Conservation (phyloP, 225 moss, liverwort and hornwort genomes). For the Physcomitrium patens region DNA sequence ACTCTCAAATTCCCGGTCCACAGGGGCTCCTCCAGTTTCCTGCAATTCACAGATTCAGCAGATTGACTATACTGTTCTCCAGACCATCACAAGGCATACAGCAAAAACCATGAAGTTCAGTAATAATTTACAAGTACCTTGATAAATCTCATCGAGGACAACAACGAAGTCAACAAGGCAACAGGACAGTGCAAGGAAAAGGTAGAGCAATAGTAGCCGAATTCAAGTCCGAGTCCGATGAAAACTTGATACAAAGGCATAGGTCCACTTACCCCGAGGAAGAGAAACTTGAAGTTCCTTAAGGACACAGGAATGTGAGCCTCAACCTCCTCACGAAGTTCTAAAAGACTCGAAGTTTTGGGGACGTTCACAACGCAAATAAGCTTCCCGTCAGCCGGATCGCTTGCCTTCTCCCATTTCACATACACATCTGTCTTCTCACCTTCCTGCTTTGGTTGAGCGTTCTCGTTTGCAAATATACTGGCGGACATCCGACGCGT, state of each 20-base stretch:
- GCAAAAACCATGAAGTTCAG: neutral
- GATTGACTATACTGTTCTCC: neutral
- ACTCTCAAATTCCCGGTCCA: constrained; percentile 71
- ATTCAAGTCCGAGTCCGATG: too few relatives aligned
- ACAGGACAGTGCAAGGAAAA: too few relatives aligned
- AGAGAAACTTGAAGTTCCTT: constrained; percentile 72
- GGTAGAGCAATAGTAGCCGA: too few relatives aligned
- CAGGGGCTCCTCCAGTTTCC: constrained; percentile 81
- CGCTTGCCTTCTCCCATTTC: constrained; percentile 89
- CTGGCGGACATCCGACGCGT: constrained; percentile 51
- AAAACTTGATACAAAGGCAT: neutral
- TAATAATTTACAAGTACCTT: neutral
- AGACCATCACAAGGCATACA: neutral
- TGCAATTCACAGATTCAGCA: constrained; percentile 31
- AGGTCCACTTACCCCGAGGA: constrained; percentile 66
- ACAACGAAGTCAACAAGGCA: neutral
- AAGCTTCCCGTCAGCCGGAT: constrained; percentile 73
- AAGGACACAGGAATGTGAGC: constrained; percentile 67
- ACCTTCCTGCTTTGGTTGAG: constrained; percentile 41
- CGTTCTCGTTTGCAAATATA: constrained; percentile 69
- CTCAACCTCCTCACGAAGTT: constrained; percentile 74
- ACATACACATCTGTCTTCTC: constrained; percentile 74
- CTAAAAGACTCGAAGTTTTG: constrained; percentile 63
- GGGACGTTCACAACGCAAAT: constrained; percentile 65
- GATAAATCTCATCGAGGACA: neutral